Conservation (phyloP, 345 rosid species). For the Pugionium cornutum region DNA sequence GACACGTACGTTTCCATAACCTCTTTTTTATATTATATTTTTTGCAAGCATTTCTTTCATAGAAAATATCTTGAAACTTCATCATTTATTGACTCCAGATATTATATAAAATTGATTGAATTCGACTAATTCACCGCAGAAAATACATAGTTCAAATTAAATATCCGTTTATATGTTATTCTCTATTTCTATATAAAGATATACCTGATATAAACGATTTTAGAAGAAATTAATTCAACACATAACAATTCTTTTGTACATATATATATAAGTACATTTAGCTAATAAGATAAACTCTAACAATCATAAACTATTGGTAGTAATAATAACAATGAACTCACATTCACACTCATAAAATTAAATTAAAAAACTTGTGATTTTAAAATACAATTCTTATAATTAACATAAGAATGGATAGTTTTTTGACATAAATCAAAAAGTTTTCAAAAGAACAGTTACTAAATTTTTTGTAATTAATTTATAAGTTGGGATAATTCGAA, state of each 20-base stretch:
- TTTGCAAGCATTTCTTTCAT: neutral
- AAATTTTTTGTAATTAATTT: neutral
- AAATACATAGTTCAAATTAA: neutral
- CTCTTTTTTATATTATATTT: neutral
- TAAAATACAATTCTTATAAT: too few species aligned
- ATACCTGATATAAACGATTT: neutral
- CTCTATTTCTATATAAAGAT: neutral
- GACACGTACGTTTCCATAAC: constrained; percentile 36
- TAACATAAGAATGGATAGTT: too few species aligned
- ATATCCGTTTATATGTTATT: neutral
- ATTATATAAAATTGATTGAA: neutral
- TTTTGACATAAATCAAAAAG: neutral
- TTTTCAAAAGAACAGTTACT: too few species aligned
- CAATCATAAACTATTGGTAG: neutral
- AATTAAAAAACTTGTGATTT: neutral
- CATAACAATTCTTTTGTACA: neutral
- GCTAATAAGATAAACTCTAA: neutral
- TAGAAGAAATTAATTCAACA: neutral
- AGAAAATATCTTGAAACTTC: neutral
- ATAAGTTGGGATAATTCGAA: neutral
- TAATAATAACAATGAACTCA: neutral
- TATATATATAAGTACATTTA: neutral
- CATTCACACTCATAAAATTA: neutral
- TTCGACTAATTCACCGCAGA: neutral
- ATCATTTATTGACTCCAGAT: neutral